Percentiles rank a stretch among this genome's conserved stretches.
phyloP scores from a whole-genome alignment of 257 asterid species.

The Petrea volubilis region DNA sequence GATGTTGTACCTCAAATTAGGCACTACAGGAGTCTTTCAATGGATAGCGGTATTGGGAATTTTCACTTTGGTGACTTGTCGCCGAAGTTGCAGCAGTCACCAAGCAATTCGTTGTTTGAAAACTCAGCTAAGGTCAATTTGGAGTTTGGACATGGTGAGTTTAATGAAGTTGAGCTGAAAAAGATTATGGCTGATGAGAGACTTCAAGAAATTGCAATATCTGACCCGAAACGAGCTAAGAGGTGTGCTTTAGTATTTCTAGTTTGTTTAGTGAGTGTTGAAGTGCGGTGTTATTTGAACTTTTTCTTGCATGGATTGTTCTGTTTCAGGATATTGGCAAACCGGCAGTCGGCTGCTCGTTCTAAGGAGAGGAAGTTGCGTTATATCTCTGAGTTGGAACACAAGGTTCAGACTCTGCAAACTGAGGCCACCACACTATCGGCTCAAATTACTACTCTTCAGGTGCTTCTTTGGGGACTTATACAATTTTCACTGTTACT shows the following conservation, averaged over 20 bases:
- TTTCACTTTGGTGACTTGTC: slow-evolving; percentile 56
- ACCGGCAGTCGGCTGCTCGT: slow-evolving; percentile 96
- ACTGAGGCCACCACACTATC: slow-evolving; percentile 75
- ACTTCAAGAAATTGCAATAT: slow-evolving; percentile 73
- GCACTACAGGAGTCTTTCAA: slow-evolving; percentile 83
- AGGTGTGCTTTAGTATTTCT: slow-evolving; percentile 44
- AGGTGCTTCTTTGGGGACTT: slow-evolving; percentile 44
- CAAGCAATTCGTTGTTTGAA: slow-evolving; percentile 56
- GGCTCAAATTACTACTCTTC: slow-evolving; percentile 65
- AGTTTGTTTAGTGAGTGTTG: background rate
- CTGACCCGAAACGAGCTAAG: slow-evolving; percentile 88
- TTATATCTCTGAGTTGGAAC: slow-evolving; percentile 91
- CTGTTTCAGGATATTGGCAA: slow-evolving; percentile 76
- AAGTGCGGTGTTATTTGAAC: background rate
- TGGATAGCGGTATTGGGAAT: slow-evolving; percentile 75
- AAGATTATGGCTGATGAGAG: slow-evolving; percentile 85
- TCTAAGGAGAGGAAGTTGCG: slow-evolving; percentile 91
- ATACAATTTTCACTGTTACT: background rate
- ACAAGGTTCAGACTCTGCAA: slow-evolving; percentile 83
- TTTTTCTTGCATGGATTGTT: background rate
- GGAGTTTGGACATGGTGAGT: slow-evolving; percentile 73
- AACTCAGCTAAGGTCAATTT: slow-evolving; percentile 40
- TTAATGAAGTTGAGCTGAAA: slow-evolving; percentile 72
- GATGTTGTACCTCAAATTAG: slow-evolving; percentile 54
- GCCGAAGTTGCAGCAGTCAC: slow-evolving; percentile 57